These are phyloP conservation scores for Camillea tinctor DNA, from an alignment of 2,329 filamentous ascomycete genomes.

Conservation along the genomic window DNA sequence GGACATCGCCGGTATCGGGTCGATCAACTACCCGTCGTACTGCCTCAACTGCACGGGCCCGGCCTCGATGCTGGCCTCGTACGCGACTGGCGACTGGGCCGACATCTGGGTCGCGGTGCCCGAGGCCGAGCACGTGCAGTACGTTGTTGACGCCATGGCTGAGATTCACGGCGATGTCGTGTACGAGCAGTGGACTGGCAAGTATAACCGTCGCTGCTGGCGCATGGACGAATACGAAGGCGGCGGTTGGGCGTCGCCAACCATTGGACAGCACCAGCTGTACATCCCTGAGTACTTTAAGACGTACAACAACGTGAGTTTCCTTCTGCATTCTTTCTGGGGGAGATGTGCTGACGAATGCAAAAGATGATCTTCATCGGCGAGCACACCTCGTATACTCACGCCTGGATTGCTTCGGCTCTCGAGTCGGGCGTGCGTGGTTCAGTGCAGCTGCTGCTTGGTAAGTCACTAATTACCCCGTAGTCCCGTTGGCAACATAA, in stretches of 20 bases:
- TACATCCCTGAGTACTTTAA: slow-evolving; percentile 73
- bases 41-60: slow-evolving; percentile 62
- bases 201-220: slow-evolving; percentile 66
- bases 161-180: slow-evolving; percentile 65
- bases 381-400: slow-evolving; percentile 70
- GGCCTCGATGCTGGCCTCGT: slow-evolving; percentile 61
- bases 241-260: slow-evolving; percentile 61
- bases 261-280: slow-evolving; percentile 64
- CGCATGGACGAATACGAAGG: slow-evolving; percentile 58
- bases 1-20: slow-evolving; percentile 61
- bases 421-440: slow-evolving; percentile 67
- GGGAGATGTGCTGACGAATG: neutral
- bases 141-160: slow-evolving; percentile 63
- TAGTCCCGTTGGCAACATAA: neutral
- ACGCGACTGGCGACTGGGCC: slow-evolving; percentile 46
- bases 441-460: slow-evolving; percentile 61
- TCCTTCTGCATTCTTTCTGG: neutral
- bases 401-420: slow-evolving; percentile 68
- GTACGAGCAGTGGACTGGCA: slow-evolving; percentile 61
- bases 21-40: slow-evolving; percentile 67
- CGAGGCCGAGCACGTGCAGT: slow-evolving; percentile 61
- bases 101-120: slow-evolving; percentile 44
- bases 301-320: slow-evolving; percentile 57
- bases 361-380: slow-evolving; percentile 63
- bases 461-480: slow-evolving; percentile 28